Base-by-base conservation (phyloP, 495 filamentous ascomycete species). In the Haplographium delicatum region DNA sequence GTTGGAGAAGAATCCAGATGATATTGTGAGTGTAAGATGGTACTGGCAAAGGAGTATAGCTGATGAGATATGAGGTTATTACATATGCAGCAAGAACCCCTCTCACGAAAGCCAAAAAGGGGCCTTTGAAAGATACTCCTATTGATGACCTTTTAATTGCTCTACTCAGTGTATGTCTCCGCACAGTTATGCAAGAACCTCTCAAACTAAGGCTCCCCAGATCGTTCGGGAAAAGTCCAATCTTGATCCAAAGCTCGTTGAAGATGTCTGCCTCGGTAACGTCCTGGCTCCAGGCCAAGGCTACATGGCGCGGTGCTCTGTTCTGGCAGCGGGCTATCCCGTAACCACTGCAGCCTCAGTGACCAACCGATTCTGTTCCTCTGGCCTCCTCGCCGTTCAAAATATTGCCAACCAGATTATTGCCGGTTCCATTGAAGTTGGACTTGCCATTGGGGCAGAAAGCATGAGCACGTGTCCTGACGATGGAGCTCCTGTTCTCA, bases 311-410 rank as follows among this genome's bases (percentile, higher is more conserved):
- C 91, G 93, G 50, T 87, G 89, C 31, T 87, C 93, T 18, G 74
- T 85, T 25, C 88, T 98, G 51, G 87, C 88, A 18, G 91, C 93
- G 44, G 93, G 93, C 43, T 94, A 94, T 73, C 93, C 93, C 28
- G 86, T 91, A 71, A 95, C 89, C 11, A 75, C 86, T 33, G 78
- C 81, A 50, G 86, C 82, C 47, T 89, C 79, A 43, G 81, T 81
- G 42, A 77, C 88, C 30, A 98, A 98, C 78, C 86, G 93, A 38
- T 96, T 96, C 80, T 98, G 93, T 76, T 91, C 88, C 7, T 96
- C 91, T 1, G 93, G 93, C 8, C 85, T 98, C 26, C 89, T 95
- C 65, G 91, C 93, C 35, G 83, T 90, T 5, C 91, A 93, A 64
- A 87, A 95, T 57, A 91, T 98, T 57, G 91, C 93, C 13, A 85